Evolutionary conservation across 192 early-diverging fungal genomes (phyloP), one percentile per base, ranked within the genome.

Genomic region (Phycomyces nitens): DNA sequence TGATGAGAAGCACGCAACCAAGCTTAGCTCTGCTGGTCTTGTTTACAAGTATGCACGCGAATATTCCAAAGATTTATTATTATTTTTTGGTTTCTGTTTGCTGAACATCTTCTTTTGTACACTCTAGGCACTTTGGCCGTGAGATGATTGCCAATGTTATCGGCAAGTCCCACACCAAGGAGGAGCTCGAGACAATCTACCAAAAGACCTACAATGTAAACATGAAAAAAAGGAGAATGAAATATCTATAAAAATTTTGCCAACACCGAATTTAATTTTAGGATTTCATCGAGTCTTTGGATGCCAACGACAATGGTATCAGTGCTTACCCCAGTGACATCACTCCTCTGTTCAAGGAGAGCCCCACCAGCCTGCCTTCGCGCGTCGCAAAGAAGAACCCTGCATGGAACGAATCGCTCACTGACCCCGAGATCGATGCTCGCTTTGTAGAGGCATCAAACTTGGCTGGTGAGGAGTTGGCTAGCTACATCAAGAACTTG

Each of bases 271-370:
- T 18, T 47, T 3, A n/a, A 24, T 53, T 23, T 20, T 59, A 69
- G 66, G 80, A 81, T 83, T 88, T 90, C 75, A 86, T 91, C 22
- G 89, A 92, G 67, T 84, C 84, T 38, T 78, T 92, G 34, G 90
- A 92, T 61, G 94, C 87, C 21, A 87, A 90, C 47, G 96, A 98
- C 78, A 98, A 98, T 56, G 96, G 96, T n/a, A 87, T 97, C 24
- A 81, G 84, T 44, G 89, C 86, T 66, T 98, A 94, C 66, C 92
- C 94, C 10, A 70, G 77, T 18, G 86, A 93, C 34, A 58, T 94
- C 50, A 82, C 89, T 57, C 86, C 94, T 15, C 80, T 82, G 34
- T 98, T 96, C 77, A 82, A 80, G 44, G 94, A 94, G 62, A 73
- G 74, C 39, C 68, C 68, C 26, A 98, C 96, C 5, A 84, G 81